Conservation (phyloP, 257 asterid genomes). For the Handroanthus guayacan region DNA sequence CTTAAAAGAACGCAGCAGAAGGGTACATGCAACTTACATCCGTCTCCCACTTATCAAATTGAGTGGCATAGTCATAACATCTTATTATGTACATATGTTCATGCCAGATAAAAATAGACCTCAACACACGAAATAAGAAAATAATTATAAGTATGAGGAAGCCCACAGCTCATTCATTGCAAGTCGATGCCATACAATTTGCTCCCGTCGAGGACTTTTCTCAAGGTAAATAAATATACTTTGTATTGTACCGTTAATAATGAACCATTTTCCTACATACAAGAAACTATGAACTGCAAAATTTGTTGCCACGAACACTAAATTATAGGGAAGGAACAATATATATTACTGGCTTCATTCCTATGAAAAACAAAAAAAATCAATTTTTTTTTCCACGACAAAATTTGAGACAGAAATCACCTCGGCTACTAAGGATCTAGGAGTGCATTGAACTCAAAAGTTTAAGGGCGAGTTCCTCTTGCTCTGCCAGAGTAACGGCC, state of each 20-base stretch:
- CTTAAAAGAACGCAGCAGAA: too few species aligned
- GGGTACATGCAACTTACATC: too few species aligned
- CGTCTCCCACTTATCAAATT: too few species aligned
- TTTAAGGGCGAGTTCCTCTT: constrained; percentile 87
- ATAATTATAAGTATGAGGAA: too few species aligned
- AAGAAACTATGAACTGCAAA: constrained; percentile 17
- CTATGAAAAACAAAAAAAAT: background rate
- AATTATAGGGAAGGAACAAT: background rate
- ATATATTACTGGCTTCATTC: constrained; percentile 13
- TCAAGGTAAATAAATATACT: background rate
- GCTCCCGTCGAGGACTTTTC: too few species aligned
- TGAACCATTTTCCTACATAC: background rate
- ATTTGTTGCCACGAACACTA: constrained; percentile 25
- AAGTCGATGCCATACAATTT: too few species aligned
- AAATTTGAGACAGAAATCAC: background rate
- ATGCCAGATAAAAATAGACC: too few species aligned
- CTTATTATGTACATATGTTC: too few species aligned
- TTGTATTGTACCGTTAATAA: background rate
- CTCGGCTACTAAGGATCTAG: constrained; percentile 25
- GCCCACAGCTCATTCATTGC: too few species aligned
- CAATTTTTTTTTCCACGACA: background rate
- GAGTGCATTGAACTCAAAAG: constrained; percentile 81
- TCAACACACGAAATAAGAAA: too few species aligned
- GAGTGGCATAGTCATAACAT: too few species aligned
- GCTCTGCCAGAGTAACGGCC: constrained; percentile 73